These are phyloP conservation scores for Polyporus arcularius DNA, from an alignment of 768 basidiomycete genomes.

Conservation along the genomic window DNA sequence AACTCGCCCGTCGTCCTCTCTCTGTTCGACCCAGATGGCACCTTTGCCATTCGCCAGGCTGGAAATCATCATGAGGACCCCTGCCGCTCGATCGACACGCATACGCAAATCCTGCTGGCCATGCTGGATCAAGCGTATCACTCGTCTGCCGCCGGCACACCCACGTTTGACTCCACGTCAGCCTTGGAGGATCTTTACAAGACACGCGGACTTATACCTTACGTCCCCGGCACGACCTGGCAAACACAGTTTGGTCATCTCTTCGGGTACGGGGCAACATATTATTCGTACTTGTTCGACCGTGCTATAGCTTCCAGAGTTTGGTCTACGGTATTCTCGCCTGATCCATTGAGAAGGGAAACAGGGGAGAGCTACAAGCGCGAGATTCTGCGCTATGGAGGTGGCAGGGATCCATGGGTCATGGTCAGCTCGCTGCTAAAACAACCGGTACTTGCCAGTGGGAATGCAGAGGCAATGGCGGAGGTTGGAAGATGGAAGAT, in stretches of 20 bases:
- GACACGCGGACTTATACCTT: too few species aligned
- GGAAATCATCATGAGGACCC: slow-evolving; percentile 76
- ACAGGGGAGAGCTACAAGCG: slow-evolving; percentile 81
- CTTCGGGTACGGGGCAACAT: slow-evolving; percentile 95
- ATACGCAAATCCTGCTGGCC: slow-evolving; percentile 88
- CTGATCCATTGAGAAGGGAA: slow-evolving; percentile 66
- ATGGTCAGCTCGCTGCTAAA: slow-evolving; percentile 79
- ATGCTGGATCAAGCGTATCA: slow-evolving; percentile 90
- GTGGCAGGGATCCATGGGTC: slow-evolving; percentile 91
- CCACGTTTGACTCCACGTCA: slow-evolving; percentile 81
- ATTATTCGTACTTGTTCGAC: slow-evolving; percentile 97
- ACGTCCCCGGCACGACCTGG: slow-evolving; percentile 84
- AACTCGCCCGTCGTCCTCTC: slow-evolving; percentile 81
- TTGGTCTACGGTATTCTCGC: slow-evolving; percentile 74
- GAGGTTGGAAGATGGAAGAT: slow-evolving; percentile 92
- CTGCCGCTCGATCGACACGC: slow-evolving; percentile 83
- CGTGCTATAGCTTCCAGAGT: slow-evolving; percentile 94
- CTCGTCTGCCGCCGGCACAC: slow-evolving; percentile 56
- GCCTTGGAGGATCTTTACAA: too few species aligned
- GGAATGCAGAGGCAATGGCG: slow-evolving; percentile 83
- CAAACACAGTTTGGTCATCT: slow-evolving; percentile 96
- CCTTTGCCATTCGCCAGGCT: slow-evolving; percentile 43
- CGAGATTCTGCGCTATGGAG: slow-evolving; percentile 79
- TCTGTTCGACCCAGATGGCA: slow-evolving; percentile 65
- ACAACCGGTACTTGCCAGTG: slow-evolving; percentile 61